phyloP scores from a whole-genome alignment of 2,329 filamentous ascomycete species.

The Stromatinia cepivora region DNA sequence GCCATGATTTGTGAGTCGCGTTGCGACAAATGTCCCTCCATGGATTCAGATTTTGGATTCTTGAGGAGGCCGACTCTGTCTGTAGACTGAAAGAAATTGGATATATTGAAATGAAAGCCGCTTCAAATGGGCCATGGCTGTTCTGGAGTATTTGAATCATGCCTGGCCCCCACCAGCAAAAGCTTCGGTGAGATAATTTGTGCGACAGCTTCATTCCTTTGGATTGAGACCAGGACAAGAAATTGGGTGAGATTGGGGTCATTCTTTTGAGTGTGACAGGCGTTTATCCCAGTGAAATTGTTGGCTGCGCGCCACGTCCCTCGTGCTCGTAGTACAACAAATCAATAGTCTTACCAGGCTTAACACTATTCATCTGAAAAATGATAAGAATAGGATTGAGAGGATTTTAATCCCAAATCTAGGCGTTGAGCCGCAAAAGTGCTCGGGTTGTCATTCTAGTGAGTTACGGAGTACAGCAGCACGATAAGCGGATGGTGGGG shows the following conservation, averaged over 20 bases:
- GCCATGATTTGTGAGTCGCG: not conserved
- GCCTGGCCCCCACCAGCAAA: not conserved
- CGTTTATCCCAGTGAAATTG: not conserved
- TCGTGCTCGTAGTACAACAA: not conserved
- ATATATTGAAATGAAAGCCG: not conserved
- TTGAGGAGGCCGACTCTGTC: not conserved
- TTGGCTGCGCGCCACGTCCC: not conserved
- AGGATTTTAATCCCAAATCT: not conserved
- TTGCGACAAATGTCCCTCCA: not conserved
- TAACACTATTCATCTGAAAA: not conserved
- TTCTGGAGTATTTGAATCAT: constrained; percentile 1
- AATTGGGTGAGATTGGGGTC: not conserved
- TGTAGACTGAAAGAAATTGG: not conserved
- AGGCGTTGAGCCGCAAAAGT: not conserved
- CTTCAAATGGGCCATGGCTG: not conserved
- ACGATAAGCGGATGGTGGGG: not conserved
- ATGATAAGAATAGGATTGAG: not conserved
- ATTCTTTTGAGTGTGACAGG: not conserved
- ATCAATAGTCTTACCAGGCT: not conserved
- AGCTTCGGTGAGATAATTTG: not conserved
- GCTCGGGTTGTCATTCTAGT: not conserved
- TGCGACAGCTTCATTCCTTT: not conserved
- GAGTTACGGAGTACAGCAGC: not conserved
- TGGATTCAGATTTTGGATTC: not conserved
- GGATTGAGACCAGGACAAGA: not conserved